Conservation (phyloP, 2,329 filamentous ascomycete species). For the Meredithiella fracta region DNA sequence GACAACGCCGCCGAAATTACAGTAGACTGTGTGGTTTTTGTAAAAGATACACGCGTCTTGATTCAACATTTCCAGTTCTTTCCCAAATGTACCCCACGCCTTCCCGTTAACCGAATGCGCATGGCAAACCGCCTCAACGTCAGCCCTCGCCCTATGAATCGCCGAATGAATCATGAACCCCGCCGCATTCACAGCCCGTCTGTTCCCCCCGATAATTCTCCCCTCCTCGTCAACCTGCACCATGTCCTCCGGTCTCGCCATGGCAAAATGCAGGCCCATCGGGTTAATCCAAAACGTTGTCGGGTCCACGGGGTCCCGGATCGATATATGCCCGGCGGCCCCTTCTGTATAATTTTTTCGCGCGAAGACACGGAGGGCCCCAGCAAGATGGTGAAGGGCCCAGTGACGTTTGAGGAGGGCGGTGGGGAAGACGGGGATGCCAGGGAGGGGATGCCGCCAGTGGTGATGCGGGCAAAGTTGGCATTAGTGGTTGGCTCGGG, state of each 20-base stretch:
- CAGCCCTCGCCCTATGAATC: constrained; percentile 41
- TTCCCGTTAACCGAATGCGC: constrained; percentile 42
- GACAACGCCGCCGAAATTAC: constrained; percentile 45
- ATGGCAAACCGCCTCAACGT: constrained; percentile 45
- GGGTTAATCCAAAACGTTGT: constrained; percentile 52
- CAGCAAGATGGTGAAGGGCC: constrained; percentile 27
- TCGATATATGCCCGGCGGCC: constrained; percentile 46
- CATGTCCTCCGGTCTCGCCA: constrained; percentile 45
- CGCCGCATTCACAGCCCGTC: constrained; percentile 37
- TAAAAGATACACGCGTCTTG: constrained; percentile 44
- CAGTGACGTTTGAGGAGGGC: constrained; percentile 20
- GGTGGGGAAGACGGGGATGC: constrained; percentile 6
- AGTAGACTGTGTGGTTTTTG: constrained; percentile 40
- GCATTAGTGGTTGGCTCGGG: background rate
- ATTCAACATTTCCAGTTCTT: constrained; percentile 43
- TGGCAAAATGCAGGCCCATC: constrained; percentile 42
- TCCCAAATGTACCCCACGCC: constrained; percentile 43
- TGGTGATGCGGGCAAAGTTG: constrained; percentile 11
- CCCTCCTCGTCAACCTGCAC: constrained; percentile 43
- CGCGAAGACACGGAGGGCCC: constrained; percentile 32
- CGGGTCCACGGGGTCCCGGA: constrained; percentile 43
- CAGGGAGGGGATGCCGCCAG: constrained; percentile 10
- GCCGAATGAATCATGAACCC: constrained; percentile 48
- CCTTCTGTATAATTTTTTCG: constrained; percentile 38
- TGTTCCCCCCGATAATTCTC: constrained; percentile 42